Base-by-base conservation (phyloP, 176 grass and related monocot species). In the Pharus latifolius region DNA sequence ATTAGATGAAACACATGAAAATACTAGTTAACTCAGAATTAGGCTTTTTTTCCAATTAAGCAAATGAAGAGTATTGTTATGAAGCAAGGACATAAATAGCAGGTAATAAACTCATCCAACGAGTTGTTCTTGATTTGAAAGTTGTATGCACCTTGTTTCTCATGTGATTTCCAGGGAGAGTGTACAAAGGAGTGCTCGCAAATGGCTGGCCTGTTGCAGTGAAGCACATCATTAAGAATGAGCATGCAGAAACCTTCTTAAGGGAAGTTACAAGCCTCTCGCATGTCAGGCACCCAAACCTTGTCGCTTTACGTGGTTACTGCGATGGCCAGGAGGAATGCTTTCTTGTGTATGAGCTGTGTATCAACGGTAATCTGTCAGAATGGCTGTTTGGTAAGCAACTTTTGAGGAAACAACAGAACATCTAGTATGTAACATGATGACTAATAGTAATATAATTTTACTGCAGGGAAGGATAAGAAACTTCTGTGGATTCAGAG, bases 281-380 rank as follows among this genome's bases (percentile, higher is more conserved):
- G 47, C 84, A 91, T 69, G 74, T 87, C 46, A 86, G 63, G 35
- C 88, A 91, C 37, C 88, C 88, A 13, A 91, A 91, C 47, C 88
- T 91, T 64, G 88, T 84, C 20, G 56, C 75, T 44, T 18, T 91
- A 65, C 71, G 63, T 57, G 88, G 88, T 45, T 91, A 87, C 31
- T 91, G 84, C 19, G 72, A 87, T 0, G 76, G 78, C 29, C 72
- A 69, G 62, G 80, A 91, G 12, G 84, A 87, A 59, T 84, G 67
- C 2, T 91, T 91, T 63, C 88, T 91, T 33, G 77, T 91, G 22
- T 91, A 91, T 48, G 88, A 91, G 11, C 29, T 91, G n/a, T 87
- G 88, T 35, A 9, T 80, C 63, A 84, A 84, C 8, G 84, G 88
- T 35, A 84, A 91, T 67, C 72, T 91, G 37, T 91, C 88, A 59